Conservation (phyloP, 192 early-diverging fungal genomes). For the Haplosporangium gracile region DNA sequence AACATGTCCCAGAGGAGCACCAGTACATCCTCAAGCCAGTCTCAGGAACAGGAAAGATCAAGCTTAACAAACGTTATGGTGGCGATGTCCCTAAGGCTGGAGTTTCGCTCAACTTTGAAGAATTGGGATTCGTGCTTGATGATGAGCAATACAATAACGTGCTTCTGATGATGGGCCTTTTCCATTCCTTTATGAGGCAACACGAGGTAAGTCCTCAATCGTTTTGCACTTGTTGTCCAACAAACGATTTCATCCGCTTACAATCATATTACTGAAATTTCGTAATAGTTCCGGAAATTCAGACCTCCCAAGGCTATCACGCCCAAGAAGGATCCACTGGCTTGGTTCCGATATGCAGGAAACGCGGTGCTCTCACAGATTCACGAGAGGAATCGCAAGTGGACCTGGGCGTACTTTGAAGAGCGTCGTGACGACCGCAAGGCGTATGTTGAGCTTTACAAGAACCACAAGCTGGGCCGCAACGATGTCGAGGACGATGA, state of each 20-base stretch:
- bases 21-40: constrained; percentile 95
- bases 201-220: constrained; percentile 65
- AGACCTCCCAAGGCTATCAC: constrained; percentile 86
- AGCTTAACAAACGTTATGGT: constrained; percentile 79
- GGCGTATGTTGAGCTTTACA: constrained; percentile 83
- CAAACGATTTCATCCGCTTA: neutral
- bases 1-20: constrained; percentile 70
- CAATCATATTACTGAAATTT: neutral
- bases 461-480: constrained; percentile 64
- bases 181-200: constrained; percentile 84
- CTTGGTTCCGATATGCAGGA: constrained; percentile 86
- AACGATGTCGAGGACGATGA: constrained; percentile 63
- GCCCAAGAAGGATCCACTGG: constrained; percentile 85
- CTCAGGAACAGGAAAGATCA: constrained; percentile 86
- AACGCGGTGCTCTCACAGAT: constrained; percentile 88
- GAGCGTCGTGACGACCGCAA: constrained; percentile 86
- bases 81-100: constrained; percentile 67
- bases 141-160: constrained; percentile 90
- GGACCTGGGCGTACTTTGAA: constrained; percentile 87
- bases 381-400: constrained; percentile 84
- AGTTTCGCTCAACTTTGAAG: constrained; percentile 87
- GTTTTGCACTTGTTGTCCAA: neutral
- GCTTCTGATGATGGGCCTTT: constrained; percentile 82
- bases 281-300: constrained; percentile 81
- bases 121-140: constrained; percentile 91